Conservation (phyloP, 2,329 filamentous ascomycete species). For the Cercospora canescens region DNA sequence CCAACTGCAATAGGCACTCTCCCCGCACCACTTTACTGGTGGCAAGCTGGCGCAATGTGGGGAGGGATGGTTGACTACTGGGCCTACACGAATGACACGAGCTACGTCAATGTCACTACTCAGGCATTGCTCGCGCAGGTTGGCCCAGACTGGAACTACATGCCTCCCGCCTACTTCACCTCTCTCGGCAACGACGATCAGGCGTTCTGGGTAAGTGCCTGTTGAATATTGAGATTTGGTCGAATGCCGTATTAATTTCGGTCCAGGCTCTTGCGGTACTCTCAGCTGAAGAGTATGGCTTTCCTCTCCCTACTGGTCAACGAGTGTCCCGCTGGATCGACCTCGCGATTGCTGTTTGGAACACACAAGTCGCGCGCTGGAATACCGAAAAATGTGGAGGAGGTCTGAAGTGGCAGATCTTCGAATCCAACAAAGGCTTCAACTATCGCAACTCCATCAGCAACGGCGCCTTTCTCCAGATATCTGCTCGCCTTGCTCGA, state of each 20-base stretch:
- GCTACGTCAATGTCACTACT: constrained; percentile 44
- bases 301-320: constrained; percentile 59
- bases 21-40: constrained; percentile 49
- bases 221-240: background rate
- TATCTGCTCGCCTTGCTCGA: constrained; percentile 67
- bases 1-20: constrained; percentile 40
- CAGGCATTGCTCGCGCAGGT: constrained; percentile 46
- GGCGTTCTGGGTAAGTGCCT: constrained; percentile 34
- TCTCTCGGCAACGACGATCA: constrained; percentile 56
- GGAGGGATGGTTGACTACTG: constrained; percentile 45
- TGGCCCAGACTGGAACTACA: constrained; percentile 44
- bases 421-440: constrained; percentile 69
- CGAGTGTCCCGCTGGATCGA: constrained; percentile 68
- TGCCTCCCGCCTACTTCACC: constrained; percentile 39
- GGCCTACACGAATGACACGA: constrained; percentile 47
- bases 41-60: constrained; percentile 46
- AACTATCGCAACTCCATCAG: constrained; percentile 60
- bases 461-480: constrained; percentile 59
- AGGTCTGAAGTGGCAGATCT: constrained; percentile 85
- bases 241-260: constrained; percentile 32
- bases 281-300: constrained; percentile 74
- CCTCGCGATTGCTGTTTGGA: constrained; percentile 76
- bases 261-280: constrained; percentile 87
- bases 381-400: constrained; percentile 66
- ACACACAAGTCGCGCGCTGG: constrained; percentile 73